phyloP scores from a whole-genome alignment of 352 stramenopile species.

The Pythium grandisporangium region DNA sequence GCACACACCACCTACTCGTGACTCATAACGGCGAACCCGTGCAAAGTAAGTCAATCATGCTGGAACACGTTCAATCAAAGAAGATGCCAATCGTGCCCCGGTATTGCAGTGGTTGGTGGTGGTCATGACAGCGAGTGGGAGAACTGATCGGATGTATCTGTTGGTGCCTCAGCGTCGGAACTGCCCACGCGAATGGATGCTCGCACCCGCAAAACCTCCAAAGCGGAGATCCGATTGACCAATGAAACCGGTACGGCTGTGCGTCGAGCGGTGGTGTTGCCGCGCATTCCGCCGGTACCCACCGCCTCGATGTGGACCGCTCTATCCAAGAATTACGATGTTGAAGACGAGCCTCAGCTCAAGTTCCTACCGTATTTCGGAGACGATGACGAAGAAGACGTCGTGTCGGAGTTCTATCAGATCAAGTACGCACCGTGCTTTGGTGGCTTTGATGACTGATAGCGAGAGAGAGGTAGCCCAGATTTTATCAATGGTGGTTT shows the following conservation, averaged over 20 bases:
- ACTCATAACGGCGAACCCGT: conserved; percentile 28
- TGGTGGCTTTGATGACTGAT: conserved; percentile 1
- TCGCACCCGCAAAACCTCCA: conserved; percentile 10
- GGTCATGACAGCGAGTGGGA: not conserved
- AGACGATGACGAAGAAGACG: conserved; percentile 79
- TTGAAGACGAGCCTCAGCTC: conserved; percentile 81
- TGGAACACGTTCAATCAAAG: no score
- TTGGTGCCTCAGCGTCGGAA: conserved; percentile 31
- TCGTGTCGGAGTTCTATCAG: conserved; percentile 78
- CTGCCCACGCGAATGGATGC: conserved; percentile 10
- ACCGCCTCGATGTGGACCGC: conserved; percentile 70
- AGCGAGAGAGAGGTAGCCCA: no score
- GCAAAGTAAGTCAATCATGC: conserved; percentile 53
- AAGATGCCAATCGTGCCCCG: no score
- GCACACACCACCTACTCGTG: conserved; percentile 17
- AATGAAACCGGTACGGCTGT: conserved; percentile 14
- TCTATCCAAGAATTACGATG: conserved; percentile 73
- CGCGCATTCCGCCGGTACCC: conserved; percentile 33
- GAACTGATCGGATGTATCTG: not conserved
- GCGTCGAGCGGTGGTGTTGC: conserved; percentile 35
- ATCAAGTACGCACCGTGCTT: conserved; percentile 39
- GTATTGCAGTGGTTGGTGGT: no score
- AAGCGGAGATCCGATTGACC: conserved; percentile 19
- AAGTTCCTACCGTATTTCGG: conserved; percentile 64
- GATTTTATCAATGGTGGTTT: no score